A percentile compares a stretch with the other conserved stretches of the same genome.
phyloP scores from a whole-genome alignment of 1,139 yeast species.

The Saccharomyces hybrid region DNA sequence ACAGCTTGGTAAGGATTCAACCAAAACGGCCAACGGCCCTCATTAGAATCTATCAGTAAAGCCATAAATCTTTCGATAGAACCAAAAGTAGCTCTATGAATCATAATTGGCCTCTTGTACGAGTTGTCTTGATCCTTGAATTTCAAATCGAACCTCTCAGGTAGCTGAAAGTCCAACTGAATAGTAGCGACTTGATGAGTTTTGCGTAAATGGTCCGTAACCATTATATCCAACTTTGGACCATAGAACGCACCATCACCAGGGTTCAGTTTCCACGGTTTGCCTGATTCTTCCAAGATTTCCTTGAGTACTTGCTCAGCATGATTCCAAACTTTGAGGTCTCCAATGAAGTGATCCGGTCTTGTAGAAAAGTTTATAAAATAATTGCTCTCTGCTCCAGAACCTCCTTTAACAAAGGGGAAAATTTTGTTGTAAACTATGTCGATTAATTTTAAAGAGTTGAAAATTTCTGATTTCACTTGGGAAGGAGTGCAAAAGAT shows the following conservation, averaged over 20 bases:
- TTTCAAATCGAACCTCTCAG: constrained; percentile 69
- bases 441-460: constrained; percentile 68
- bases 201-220: constrained; percentile 75
- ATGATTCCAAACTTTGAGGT: constrained; percentile 68
- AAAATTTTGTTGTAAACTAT: constrained; percentile 66
- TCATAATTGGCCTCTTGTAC: constrained; percentile 69
- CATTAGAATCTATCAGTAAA: constrained; percentile 78
- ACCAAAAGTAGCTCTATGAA: constrained; percentile 94
- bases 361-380: constrained; percentile 79
- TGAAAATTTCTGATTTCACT: constrained; percentile 67
- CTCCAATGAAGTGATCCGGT: constrained; percentile 83
- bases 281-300: constrained; percentile 57
- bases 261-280: constrained; percentile 65
- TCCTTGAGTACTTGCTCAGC: constrained; percentile 70
- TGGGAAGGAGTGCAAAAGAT: constrained; percentile 85
- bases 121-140: constrained; percentile 50
- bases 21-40: constrained; percentile 99
- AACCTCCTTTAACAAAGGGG: constrained; percentile 42
- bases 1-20: constrained; percentile 89
- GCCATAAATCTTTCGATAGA: constrained; percentile 91
- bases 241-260: constrained; percentile 99
- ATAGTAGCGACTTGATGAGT: constrained; percentile 94
- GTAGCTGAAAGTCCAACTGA: constrained; percentile 92
- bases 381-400: constrained; percentile 36
- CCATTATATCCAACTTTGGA: constrained; percentile 83